A percentile compares a stretch with the other conserved stretches of the same genome.
phyloP scores from a whole-genome alignment of 768 basidiomycete genomes.

The Arthromyces matolae region DNA sequence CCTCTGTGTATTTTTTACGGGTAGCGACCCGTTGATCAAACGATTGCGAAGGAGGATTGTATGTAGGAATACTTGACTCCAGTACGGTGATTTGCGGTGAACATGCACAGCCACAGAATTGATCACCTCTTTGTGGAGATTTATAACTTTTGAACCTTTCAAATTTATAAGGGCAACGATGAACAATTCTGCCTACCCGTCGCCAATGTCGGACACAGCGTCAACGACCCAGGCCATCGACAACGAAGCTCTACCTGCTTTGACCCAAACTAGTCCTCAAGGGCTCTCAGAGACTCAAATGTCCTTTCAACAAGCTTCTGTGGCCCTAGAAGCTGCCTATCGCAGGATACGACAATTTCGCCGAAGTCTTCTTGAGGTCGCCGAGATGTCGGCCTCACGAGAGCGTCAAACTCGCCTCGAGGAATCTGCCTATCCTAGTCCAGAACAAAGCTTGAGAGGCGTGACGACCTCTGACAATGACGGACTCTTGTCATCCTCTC shows the following conservation, averaged over 20 bases:
- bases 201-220: slow-evolving; percentile 23
- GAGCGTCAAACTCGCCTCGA: slow-evolving; percentile 3
- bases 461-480: slow-evolving; percentile 17
- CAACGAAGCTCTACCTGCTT: slow-evolving; percentile 8
- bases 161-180: slow-evolving; percentile 13
- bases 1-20: slow-evolving; percentile 45
- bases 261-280: slow-evolving; percentile 3
- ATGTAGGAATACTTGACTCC: background rate
- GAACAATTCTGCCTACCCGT: slow-evolving; percentile 27
- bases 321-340: slow-evolving; percentile 53
- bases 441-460: slow-evolving; percentile 36
- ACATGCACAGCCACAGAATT: slow-evolving; percentile 14
- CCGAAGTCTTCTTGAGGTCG: slow-evolving; percentile 43
- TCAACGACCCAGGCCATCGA: slow-evolving; percentile 17
- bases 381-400: slow-evolving; percentile 28
- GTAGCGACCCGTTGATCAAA: slow-evolving; percentile 37
- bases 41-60: slow-evolving; percentile 14
- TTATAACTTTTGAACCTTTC: background rate
- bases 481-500: slow-evolving; percentile 2
- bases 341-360: slow-evolving; percentile 53
- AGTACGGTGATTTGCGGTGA: background rate
- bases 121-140: too few species aligned
- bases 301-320: slow-evolving; percentile 46
- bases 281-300: slow-evolving; percentile 29
- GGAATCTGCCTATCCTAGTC: slow-evolving; percentile 30